phyloP scores from a whole-genome alignment of 768 basidiomycete species.

The Auriscalpium orientale region DNA sequence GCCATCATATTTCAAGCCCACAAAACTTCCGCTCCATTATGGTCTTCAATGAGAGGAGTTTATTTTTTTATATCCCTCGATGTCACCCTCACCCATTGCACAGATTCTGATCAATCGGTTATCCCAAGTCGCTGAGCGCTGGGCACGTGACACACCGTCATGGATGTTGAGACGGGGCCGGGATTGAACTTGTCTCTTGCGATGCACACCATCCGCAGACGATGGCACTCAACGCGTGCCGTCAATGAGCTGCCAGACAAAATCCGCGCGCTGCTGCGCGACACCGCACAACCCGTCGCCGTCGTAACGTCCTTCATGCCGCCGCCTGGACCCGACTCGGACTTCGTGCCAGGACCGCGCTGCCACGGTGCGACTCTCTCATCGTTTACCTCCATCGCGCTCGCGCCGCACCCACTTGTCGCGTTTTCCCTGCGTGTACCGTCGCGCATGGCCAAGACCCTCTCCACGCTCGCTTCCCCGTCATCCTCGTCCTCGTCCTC shows the following conservation, averaged over 20 bases:
- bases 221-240: background rate
- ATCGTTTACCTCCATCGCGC: constrained; percentile 85
- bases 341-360: background rate
- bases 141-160: too few species aligned
- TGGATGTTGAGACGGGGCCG: too few species aligned
- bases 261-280: constrained; percentile 56
- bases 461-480: constrained; percentile 26
- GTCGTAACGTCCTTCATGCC: constrained; percentile 71
- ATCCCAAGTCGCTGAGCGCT: too few species aligned
- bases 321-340: background rate
- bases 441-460: constrained; percentile 72
- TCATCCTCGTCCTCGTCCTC: background rate
- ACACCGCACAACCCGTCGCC: constrained; percentile 79
- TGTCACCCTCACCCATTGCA: too few species aligned
- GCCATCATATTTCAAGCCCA: too few species aligned
- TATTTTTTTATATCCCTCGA: too few species aligned
- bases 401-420: constrained; percentile 83
- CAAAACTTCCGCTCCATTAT: too few species aligned
- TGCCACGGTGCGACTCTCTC: constrained; percentile 93
- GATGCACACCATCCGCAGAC: too few species aligned
- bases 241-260: constrained; percentile 2
- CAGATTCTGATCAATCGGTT: too few species aligned
- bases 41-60: too few species aligned
- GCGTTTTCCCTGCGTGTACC: constrained; percentile 87
- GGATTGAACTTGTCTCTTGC: too few species aligned